Percentiles rank a stretch among this genome's conserved stretches.
phyloP scores from a whole-genome alignment of 192 early-diverging fungal genomes.

The Entophlyctis luteolus region DNA sequence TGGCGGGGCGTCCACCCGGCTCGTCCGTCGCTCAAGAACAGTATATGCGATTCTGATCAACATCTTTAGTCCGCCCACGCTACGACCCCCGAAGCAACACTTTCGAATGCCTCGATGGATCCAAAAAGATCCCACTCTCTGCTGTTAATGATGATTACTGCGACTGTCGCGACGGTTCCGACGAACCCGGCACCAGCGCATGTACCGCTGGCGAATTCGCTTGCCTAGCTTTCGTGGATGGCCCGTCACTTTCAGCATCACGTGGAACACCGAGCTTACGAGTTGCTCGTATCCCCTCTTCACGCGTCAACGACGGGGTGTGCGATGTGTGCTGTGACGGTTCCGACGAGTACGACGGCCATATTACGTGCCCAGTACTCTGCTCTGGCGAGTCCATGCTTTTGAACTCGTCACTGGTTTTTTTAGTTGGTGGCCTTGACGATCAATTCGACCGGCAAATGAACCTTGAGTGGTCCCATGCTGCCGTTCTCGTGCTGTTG shows the following conservation, averaged over 20 bases:
- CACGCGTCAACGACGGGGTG: conserved; percentile 87
- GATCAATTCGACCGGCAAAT: not conserved
- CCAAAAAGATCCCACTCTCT: conserved; percentile 54
- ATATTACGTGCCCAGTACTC: conserved; percentile 50
- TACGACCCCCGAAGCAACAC: not conserved
- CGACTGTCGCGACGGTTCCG: conserved; percentile 85
- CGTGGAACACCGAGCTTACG: conserved; percentile 67
- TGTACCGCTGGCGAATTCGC: conserved; percentile 76
- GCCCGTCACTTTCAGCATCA: too few relatives aligned
- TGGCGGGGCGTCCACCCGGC: too few relatives aligned
- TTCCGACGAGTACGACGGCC: conserved; percentile 72
- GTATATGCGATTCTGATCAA: too few relatives aligned
- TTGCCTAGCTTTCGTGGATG: too few relatives aligned
- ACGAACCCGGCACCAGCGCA: conserved; percentile 91
- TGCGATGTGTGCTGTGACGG: conserved; percentile 98
- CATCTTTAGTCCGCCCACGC: too few relatives aligned
- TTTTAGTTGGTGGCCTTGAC: not conserved
- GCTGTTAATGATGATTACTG: conserved; percentile 91
- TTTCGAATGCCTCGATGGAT: conserved; percentile 65
- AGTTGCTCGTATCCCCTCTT: conserved; percentile 58
- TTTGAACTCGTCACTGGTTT: not conserved
- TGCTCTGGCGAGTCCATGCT: not conserved
- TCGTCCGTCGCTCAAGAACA: too few relatives aligned
- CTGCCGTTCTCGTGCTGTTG: not conserved
- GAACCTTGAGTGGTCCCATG: not conserved